A percentile compares a stretch with the other conserved stretches of the same genome.
Conservation (phyloP, 495 filamentous ascomycete species). For the Lophium mytilinum region DNA sequence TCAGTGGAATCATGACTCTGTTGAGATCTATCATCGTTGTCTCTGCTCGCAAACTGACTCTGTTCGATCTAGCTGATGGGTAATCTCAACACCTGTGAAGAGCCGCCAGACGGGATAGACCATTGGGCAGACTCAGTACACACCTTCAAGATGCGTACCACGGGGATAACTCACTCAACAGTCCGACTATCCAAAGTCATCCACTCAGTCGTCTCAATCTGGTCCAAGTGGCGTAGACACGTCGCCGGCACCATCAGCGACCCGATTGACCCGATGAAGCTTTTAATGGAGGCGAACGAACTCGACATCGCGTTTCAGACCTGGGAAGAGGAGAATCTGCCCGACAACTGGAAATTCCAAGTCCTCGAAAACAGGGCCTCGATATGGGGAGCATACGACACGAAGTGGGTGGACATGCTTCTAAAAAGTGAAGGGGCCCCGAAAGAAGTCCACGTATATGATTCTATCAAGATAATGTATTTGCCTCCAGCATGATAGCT, state of each 20-base stretch:
- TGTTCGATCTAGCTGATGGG: neutral
- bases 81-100: neutral
- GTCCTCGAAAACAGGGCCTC: constrained; percentile 4
- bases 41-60: too few relatives aligned
- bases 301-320: constrained; percentile 12
- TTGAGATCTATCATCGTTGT: too few relatives aligned
- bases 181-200: neutral
- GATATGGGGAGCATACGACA: neutral
- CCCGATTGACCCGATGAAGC: neutral
- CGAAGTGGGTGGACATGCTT: constrained; percentile 12
- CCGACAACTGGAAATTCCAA: constrained; percentile 2
- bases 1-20: neutral
- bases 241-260: neutral
- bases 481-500: too few relatives aligned
- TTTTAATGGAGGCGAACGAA: neutral
- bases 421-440: constrained; percentile 9
- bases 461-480: neutral
- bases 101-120: neutral
- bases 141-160: neutral
- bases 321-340: constrained; percentile 9
- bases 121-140: neutral
- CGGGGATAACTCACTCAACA: neutral
- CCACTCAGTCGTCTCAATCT: neutral
- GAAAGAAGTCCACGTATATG: constrained; percentile 6
- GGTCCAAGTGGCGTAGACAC: neutral